Evolutionary conservation across 1,139 yeast genomes (phyloP), one percentile per base, ranked within the genome.

Genomic region (Geotrichum histeridarum): DNA sequence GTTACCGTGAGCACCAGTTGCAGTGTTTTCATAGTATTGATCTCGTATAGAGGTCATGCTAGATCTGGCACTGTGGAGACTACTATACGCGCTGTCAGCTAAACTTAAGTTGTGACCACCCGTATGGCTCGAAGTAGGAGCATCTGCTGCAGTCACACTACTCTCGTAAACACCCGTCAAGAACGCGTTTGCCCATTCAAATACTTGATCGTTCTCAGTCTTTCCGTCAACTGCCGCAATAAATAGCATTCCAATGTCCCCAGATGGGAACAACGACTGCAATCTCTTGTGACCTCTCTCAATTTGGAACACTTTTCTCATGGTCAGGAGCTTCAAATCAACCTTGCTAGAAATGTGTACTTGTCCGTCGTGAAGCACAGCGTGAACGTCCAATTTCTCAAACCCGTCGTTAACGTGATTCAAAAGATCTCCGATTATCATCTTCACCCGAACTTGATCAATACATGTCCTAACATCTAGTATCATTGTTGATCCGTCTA

Each of bases 351-450:
- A 57, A 39, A 66, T 63, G n/a, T 61, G 58, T 2, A 66, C 61
- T 45, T 57, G 59, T 60, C 81, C 80, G 58, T 84, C 80, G 27
- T 22, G 27, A 52, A 87, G 76, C 27, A 86, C 80, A 1, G 97
- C 96, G 68, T 89, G 96, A 8, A 90, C 76, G 32, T 84, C 85
- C 50, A 77, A 80, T n/a, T 43, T 73, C 15, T 79, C 78, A 66
- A 82, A 88, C 30, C 84, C 73, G 39, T 86, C 94, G 69, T 91
- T 90, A 55, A 91, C 82, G 67, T 90, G 93, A 41, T 90, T 84
- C 54, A 90, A 83, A 56, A 86, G 79, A 63, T 90, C 97, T 47
- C 97, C 97, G 73, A 89, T 80, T 14, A 84, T 78, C 52, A 82
- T 78, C 42, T 78, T 71, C 50, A 83, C 82, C 61, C 94, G 78